Evolutionary conservation across 2,329 filamentous ascomycete species (phyloP), one percentile per base, ranked within the genome.

Genomic region (Sclerotinia glacialis): DNA sequence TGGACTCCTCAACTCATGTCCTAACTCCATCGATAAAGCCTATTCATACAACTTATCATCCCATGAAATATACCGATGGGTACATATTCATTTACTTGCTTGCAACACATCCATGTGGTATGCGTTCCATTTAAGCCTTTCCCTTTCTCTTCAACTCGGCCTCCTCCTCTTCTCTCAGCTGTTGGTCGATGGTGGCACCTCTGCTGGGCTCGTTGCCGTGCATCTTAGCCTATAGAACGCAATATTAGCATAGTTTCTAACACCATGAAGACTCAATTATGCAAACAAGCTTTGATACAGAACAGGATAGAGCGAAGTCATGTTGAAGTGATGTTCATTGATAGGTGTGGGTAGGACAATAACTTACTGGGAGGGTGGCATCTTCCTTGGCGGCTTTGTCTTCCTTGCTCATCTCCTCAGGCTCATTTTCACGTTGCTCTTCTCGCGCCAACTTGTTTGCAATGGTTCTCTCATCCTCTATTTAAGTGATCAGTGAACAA

Each of bases 161-260:
- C 74, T 90, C 85, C 67, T 93, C 90, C 73, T 92, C 89, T 5
- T 85, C 84, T 74, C 84, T 80, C 56, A 93, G 71, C 78, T 90
- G 76, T 67, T 89, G 85, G 76, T 93, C 90, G 67, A 92, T 83
- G 81, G 89, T 85, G 31, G 89, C 90, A 23, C 90, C 89, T 74
- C 81, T 85, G 26, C 86, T 89, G 2, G 89, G 90, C 79, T 92
- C 83, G 76, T 92, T 92, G 68, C 89, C 89, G 75, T 93, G 89
- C 70, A 82, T 75, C 71, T 79, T 84, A 65, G 89, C 89, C 85
- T 78, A 26, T 12, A 64, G 34, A 23, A n/a, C 9, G 3, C 26
- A 11, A 23, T 9, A 21, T 63, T n/a, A 63, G 62, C 23, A 49
- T 16, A 37, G 21, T 21, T 9, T 56, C 11, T 2, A 14, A n/a